Percentiles rank a stretch among this genome's conserved stretches.
phyloP scores from a whole-genome alignment of 371 early-diverging fungal genomes.

The Rhizopus arrhizus region DNA sequence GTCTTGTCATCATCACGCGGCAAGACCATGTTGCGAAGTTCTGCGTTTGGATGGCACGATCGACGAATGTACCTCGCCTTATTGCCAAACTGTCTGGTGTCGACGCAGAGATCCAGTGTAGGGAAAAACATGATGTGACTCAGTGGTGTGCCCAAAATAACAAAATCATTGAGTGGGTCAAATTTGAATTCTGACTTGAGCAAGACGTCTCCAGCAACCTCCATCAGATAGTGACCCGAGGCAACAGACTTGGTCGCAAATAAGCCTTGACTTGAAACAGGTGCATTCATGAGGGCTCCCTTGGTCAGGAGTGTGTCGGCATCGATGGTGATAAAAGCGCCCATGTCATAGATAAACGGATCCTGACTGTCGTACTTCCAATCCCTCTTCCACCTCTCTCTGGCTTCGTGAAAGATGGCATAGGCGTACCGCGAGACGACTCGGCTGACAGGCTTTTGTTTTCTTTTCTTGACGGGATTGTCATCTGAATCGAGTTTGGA shows the following conservation, averaged over 20 bases:
- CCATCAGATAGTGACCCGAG: slow-evolving; percentile 62
- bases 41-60: slow-evolving; percentile 74
- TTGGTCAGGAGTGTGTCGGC: slow-evolving; percentile 8
- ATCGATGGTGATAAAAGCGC: slow-evolving; percentile 29
- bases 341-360: slow-evolving; percentile 17
- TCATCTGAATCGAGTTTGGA: slow-evolving; percentile 17
- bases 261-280: slow-evolving; percentile 49
- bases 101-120: slow-evolving; percentile 67
- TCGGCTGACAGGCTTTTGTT: slow-evolving; percentile 13
- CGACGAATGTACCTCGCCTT: slow-evolving; percentile 72
- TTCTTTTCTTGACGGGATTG: slow-evolving; percentile 12
- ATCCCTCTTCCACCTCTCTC: slow-evolving; percentile 28
- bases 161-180: slow-evolving; percentile 65
- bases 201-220: slow-evolving; percentile 74
- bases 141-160: slow-evolving; percentile 59
- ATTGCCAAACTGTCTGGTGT: slow-evolving; percentile 70
- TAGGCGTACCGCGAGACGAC: slow-evolving; percentile 26
- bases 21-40: slow-evolving; percentile 63
- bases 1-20: slow-evolving; percentile 45
- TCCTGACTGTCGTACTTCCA: slow-evolving; percentile 12
- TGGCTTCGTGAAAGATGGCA: slow-evolving; percentile 27
- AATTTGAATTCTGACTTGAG: slow-evolving; percentile 66
- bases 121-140: slow-evolving; percentile 77
- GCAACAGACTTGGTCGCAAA: slow-evolving; percentile 66
- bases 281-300: slow-evolving; percentile 22